Evolutionary conservation across 202 grass and related monocot species (phyloP), one percentile per base, ranked within the genome.

Genomic region (Saccharum hybrid): DNA sequence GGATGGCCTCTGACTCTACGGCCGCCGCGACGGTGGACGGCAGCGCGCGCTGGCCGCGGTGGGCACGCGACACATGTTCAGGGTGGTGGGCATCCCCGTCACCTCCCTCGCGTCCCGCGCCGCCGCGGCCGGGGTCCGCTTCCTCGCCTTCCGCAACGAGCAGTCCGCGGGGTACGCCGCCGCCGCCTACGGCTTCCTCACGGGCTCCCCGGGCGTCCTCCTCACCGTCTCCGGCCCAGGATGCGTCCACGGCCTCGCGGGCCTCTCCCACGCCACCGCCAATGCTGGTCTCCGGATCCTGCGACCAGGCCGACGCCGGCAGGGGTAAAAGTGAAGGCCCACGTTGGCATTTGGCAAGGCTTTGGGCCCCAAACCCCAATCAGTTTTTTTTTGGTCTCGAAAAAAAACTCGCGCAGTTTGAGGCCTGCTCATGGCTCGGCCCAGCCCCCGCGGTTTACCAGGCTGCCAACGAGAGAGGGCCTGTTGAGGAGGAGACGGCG

Each of bases 91-190:
- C 11, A 98, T 98, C 80, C 96, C 96, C 0, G 91, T 98, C 63
- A 98, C 96, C n/a, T 82, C 96, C 6, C 89, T 98, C 18, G 96
- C 89, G 13, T 95, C 89, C 66, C 96, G 93, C 45, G 93, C 91
- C 10, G 93, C 90, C 1, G 96, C 96, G 4, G 87, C 87, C 0
- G 93, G 96, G 26, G 86, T 95, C n/a, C 88, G 93, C 63, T 98
- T 98, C 89, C 65, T 98, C 67, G 96, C 96, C 63, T 98, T 98
- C 85, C 96, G 89, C 78, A 98, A 98, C 83, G 96, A 98, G 83
- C 96, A 98, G 68, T 92, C 96, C 18, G 93, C 91, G 45, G 96
- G 93, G 22, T 98, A 98, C 63, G 91, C 96, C 7, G 93, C 96
- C 26, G 88, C 89, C 8, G 87, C 93, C 10, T 98, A 96, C 81